Percentiles rank a stretch among this genome's conserved stretches.
phyloP scores from a whole-genome alignment of 257 asterid species.

The Fraxinus excelsior region DNA sequence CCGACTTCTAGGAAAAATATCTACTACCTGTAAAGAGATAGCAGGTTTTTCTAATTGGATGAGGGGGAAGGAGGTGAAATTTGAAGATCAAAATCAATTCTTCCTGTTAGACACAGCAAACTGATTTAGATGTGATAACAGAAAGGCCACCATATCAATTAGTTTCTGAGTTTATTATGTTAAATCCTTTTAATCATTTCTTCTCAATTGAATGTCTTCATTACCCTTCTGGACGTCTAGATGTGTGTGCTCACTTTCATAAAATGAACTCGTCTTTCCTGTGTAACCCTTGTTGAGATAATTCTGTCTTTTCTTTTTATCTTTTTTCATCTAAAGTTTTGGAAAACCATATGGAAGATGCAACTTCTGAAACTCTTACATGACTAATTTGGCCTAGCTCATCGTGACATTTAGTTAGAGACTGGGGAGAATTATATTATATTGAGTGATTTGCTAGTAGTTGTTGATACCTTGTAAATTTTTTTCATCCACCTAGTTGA shows the following conservation, averaged over 20 bases:
- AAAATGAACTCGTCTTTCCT: background rate
- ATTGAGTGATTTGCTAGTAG: background rate
- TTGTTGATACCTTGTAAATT: background rate
- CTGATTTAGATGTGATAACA: background rate
- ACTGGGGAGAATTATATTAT: background rate
- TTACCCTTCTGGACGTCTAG: background rate
- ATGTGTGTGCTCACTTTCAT: background rate
- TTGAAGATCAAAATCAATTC: background rate
- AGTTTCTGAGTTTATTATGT: background rate
- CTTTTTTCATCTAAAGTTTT: background rate
- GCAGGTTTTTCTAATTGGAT: background rate
- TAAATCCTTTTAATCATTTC: background rate
- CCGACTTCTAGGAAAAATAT: background rate
- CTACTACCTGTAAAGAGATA: background rate
- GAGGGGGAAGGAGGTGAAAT: background rate
- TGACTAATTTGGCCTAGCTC: background rate
- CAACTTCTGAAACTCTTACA: background rate
- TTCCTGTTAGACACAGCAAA: background rate
- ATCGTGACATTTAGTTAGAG: background rate
- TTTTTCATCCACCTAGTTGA: background rate
- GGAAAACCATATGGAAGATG: background rate
- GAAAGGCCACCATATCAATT: background rate
- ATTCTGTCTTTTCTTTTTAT: background rate
- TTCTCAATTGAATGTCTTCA: background rate
- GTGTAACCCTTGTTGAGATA: background rate